Base-by-base conservation (phyloP, 306 rosid species). In the Quercus rubra region DNA sequence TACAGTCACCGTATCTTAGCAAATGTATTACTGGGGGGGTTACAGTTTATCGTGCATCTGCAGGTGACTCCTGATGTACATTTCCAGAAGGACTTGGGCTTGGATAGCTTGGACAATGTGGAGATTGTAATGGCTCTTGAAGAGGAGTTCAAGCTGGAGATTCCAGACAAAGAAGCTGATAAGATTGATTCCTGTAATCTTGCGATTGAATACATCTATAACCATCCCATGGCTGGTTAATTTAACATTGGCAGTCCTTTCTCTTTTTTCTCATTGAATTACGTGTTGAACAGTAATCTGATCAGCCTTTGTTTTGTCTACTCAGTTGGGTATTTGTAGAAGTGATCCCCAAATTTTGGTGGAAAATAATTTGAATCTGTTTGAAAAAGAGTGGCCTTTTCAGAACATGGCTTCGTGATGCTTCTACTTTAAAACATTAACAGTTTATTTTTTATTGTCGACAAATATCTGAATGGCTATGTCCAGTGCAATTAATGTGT, bases 71-170 rank as follows among this genome's bases (percentile, higher is more conserved):
- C 97, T 21, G 88, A 89, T 66, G 95, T 88, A 38, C 95, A 95
- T 90, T 95, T 95, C 81, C 93, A 91, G 82, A 95, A 90, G 58
- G 99, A 95, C 79, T 86, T 95, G 89, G 99, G 96, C 31, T 88
- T 95, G 86, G 99, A 95, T 82, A 95, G 99, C 94, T 88, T 92
- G 91, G 99, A 95, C 84, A 95, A 71, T 15, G 99, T 95, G 91
- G 99, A 95, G 87, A 91, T 92, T 77, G 98, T 95, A 55, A 92
- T 95, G 94, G 99, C 97, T 49, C 82, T 95, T 51, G 99, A 95
- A 84, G 99, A 95, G 77, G 99, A 92, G 87, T 95, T 95, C 95
- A 92, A 95, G 89, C 90, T 92, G 72, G 97, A 95, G 90, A 95
- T 92, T 71, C 99, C 99, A 5, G 97, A 95, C 86, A 78, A 82